Evolutionary conservation across 495 filamentous ascomycete genomes (phyloP), one percentile per base, ranked within the genome.

Genomic region (Hapsidospora chrysogenum): DNA sequence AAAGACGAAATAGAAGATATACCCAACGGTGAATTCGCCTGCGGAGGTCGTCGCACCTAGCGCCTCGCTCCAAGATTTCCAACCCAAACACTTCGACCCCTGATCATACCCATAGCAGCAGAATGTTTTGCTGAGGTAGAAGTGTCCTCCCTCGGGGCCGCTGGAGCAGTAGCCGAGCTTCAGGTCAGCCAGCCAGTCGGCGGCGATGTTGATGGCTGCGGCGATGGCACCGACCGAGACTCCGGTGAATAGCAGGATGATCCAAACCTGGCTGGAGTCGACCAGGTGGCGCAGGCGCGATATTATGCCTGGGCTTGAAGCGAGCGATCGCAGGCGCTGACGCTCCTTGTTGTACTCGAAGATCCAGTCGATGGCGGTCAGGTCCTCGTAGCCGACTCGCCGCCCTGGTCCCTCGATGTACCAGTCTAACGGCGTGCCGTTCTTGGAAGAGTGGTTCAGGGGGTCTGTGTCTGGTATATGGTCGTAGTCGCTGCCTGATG

Each of bases 341-440:
- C 89, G 70, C 55, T 97, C 89, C 54, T 95, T 95, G 17, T 85
- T 89, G 52, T 97, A 93, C 55, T 97, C 89, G 50, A 93, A 96
- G 45, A 95, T 96, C 89, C 89, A 97, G 60, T 97, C 89, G 53
- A 97, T 97, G 10, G 92, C 89, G 10, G 92, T 95, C 48, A 95
- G 66, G 59, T 97, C 81, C 45, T 93, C 89, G 56, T 97, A 97
- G 33, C 80, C 85, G 17, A 95, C 85, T 46, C 89, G 74, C 33
- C 86, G 69, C 2, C 89, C 89, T 3, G 84, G 85, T 4, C 83
- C 85, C 56, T 95, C 86, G 27, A 79, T 70, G 53, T 89, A 81
- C 89, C 87, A 95, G 52, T 93, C 83, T 16, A 79, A 47, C 14
- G 72, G 64, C 11, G 53, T 60, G 17, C 67, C 74, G 47, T 85